Base-by-base conservation (phyloP, 768 basidiomycete species). In the Lanmaoa rubissima region DNA sequence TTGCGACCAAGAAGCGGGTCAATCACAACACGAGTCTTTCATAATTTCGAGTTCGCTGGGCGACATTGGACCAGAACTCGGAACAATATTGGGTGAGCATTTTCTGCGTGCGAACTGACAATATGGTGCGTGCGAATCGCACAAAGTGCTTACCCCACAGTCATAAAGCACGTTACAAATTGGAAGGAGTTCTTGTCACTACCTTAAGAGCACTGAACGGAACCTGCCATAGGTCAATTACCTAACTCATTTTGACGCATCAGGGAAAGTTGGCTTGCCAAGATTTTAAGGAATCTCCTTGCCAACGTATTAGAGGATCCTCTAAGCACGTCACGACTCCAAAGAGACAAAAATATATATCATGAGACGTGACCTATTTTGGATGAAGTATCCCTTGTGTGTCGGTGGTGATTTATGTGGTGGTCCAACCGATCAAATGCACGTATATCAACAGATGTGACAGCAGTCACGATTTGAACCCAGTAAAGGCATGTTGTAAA, bases 121-220 rank as follows among this genome's bases (percentile, higher is more conserved):
- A 45, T 16, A 17, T 16, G 1, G 39, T 43, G 21, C 51, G 51
- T 45, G 42, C 56, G 56, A 67, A 68, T 57, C 39, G 61, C 64
- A 24, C 57, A 61, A 66, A 38, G 58, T 49, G 48, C 67, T 59
- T 67, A 61, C 64, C 67, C 64, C 64, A 26, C 59, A 69, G 51
- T 56, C 63, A 40, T 65, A 54, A 60, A 26, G 26, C 35, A 12
- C 5, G n/a, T 40, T 56, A 55, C 28, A 28, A 28, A 28, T 55
- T 16, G 61, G 45, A 60, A 14, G 42, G 26, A n/a, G 36, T 48
- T 53, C 52, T 49, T 17, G 57, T 31, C 43, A 28, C 13, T 48
- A 36, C 48, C 36, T 32, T 36, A 24, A 24, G 21, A 24, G 53
- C n/a, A 41, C 44, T 40, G 19, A 43, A 53, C 47, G 51, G 50